These are phyloP conservation scores for Posidonia oceanica DNA, from an alignment of 116 monocot genomes.

Conservation along the genomic window DNA sequence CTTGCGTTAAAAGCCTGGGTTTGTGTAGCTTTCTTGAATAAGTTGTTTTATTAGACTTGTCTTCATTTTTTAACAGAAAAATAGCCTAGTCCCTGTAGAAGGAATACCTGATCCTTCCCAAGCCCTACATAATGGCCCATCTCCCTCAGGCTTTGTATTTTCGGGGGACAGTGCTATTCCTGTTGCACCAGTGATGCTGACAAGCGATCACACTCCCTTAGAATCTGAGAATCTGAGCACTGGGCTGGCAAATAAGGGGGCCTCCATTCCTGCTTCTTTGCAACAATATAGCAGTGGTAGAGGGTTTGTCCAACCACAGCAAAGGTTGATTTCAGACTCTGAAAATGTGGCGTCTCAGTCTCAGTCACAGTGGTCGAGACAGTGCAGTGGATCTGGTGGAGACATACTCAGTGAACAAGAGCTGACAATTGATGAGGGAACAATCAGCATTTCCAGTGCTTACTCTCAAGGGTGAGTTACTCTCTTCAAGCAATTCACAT, in stretches of 20 bases:
- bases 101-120: slow-evolving; percentile 34
- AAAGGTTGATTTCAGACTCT: slow-evolving; percentile 23
- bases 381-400: slow-evolving; percentile 30
- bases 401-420: slow-evolving; percentile 47
- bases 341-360: slow-evolving; percentile 30
- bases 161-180: slow-evolving; percentile 43
- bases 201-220: slow-evolving; percentile 26
- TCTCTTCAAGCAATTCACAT: neutral
- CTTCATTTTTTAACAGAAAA: slow-evolving; percentile 33
- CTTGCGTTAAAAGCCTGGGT: no score
- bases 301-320: slow-evolving; percentile 18
- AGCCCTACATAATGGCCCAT: slow-evolving; percentile 30
- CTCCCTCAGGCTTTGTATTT: slow-evolving; percentile 28
- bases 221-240: slow-evolving; percentile 37
- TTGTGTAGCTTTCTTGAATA: neutral
- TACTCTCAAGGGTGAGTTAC: slow-evolving; percentile 61
- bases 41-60: neutral
- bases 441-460: slow-evolving; percentile 46
- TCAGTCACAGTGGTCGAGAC: slow-evolving; percentile 34
- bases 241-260: slow-evolving; percentile 26
- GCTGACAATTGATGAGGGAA: slow-evolving; percentile 71
- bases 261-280: slow-evolving; percentile 13
- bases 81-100: slow-evolving; percentile 30
- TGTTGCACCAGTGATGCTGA: slow-evolving; percentile 26
- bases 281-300: slow-evolving; percentile 18